A percentile compares a stretch with the other conserved stretches of the same genome.
These are phyloP conservation scores for Pulchroboletus neoregius DNA, from an alignment of 1,284 basidiomycete species.

Conservation along the genomic window DNA sequence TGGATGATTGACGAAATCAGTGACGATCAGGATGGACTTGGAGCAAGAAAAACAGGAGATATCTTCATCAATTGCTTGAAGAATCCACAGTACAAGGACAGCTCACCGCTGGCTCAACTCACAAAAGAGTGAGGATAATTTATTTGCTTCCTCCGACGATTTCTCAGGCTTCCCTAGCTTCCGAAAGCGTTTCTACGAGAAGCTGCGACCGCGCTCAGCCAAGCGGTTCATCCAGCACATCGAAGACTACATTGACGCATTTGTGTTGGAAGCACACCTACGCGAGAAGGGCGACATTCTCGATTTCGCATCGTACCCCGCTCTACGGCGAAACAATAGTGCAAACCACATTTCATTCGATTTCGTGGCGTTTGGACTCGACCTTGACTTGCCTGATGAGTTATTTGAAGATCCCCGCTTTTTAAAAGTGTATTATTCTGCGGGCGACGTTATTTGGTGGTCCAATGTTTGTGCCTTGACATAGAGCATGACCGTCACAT, in stretches of 20 bases:
- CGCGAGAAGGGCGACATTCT: slow-evolving; percentile 54
- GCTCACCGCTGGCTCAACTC: slow-evolving; percentile 52
- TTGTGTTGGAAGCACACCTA: slow-evolving; percentile 56
- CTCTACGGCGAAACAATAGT: slow-evolving; percentile 62
- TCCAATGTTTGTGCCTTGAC: slow-evolving; percentile 46
- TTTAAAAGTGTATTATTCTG: slow-evolving; percentile 52
- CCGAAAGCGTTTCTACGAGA: slow-evolving; percentile 43
- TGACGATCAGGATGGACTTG: slow-evolving; percentile 58
- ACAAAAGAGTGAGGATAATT: slow-evolving; percentile 53
- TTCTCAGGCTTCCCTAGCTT: slow-evolving; percentile 40
- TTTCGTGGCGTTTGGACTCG: slow-evolving; percentile 57
- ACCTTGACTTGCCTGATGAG: slow-evolving; percentile 58
- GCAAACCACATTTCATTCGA: slow-evolving; percentile 61
- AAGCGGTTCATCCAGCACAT: slow-evolving; percentile 52
- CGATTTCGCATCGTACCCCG: slow-evolving; percentile 47
- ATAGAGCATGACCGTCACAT: neutral
- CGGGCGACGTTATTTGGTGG: slow-evolving; percentile 66
- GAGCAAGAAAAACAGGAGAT: slow-evolving; percentile 51
- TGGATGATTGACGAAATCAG: slow-evolving; percentile 70
- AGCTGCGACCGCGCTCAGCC: slow-evolving; percentile 41
- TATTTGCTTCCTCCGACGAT: neutral
- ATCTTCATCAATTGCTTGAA: slow-evolving; percentile 52
- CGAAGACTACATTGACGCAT: slow-evolving; percentile 53
- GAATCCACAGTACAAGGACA: slow-evolving; percentile 50
- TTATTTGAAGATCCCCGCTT: slow-evolving; percentile 55